These are phyloP conservation scores for Ascochyta clinopodiicola DNA, from an alignment of 2,329 filamentous ascomycete genomes.

Conservation along the genomic window DNA sequence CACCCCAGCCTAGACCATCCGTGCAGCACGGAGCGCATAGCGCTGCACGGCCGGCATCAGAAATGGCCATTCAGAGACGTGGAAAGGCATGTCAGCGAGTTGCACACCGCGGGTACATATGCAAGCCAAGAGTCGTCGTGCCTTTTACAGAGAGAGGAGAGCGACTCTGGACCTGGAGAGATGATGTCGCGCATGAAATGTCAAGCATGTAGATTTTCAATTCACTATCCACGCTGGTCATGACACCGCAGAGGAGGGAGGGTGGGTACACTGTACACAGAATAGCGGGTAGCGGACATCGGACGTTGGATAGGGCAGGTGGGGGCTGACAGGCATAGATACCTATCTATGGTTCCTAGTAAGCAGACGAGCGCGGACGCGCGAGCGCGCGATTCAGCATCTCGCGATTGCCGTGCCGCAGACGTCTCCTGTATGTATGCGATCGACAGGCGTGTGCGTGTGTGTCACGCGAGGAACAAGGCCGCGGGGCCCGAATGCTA, in stretches of 20 bases:
- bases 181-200: neutral
- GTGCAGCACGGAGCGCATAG: neutral
- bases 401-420: neutral
- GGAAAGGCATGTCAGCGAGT: neutral
- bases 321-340: slow-evolving; percentile 15
- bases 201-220: no score
- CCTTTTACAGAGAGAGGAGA: neutral
- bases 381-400: neutral
- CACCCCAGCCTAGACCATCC: neutral
- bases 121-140: slow-evolving; percentile 3
- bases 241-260: neutral
- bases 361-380: no score
- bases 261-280: neutral
- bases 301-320: slow-evolving; percentile 7
- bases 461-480: neutral
- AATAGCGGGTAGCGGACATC: neutral
- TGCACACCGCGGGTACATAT: neutral
- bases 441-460: neutral
- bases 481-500: neutral
- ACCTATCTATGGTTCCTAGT: neutral
- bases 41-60: slow-evolving; percentile 7
- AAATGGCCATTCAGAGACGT: no score
- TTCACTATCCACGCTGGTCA: no score
- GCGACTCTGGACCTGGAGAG: neutral
- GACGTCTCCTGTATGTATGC: neutral